phyloP scores from a whole-genome alignment of 495 filamentous ascomycete genomes.

The Neurospora sp. region DNA sequence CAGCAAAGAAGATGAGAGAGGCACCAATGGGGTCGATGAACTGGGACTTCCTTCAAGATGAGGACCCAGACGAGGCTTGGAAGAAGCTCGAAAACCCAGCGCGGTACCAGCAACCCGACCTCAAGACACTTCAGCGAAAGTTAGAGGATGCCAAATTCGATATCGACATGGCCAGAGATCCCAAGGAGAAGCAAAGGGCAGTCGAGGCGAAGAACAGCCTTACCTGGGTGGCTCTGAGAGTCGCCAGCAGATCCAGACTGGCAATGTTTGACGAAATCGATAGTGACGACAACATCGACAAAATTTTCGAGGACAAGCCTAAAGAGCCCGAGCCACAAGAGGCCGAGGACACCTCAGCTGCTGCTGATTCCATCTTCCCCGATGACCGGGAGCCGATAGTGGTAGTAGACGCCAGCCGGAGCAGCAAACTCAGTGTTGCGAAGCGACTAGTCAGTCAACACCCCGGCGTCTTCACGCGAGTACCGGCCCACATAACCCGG shows the following conservation, averaged over 20 bases:
- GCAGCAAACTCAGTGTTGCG: slow-evolving; percentile 28
- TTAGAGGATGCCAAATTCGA: slow-evolving; percentile 69
- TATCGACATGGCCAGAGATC: slow-evolving; percentile 64
- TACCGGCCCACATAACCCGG: slow-evolving; percentile 32
- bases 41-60: slow-evolving; percentile 66
- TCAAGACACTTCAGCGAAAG: slow-evolving; percentile 40
- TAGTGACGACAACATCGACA: slow-evolving; percentile 56
- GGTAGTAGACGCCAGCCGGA: slow-evolving; percentile 32
- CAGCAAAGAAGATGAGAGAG: slow-evolving; percentile 53
- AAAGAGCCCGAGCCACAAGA: slow-evolving; percentile 12
- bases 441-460: slow-evolving; percentile 33
- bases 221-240: slow-evolving; percentile 75
- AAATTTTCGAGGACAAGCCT: slow-evolving; percentile 37
- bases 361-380: slow-evolving; percentile 21
- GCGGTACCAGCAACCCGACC: slow-evolving; percentile 34
- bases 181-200: slow-evolving; percentile 57
- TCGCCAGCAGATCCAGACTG: slow-evolving; percentile 63
- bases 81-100: slow-evolving; percentile 38
- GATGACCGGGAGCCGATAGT: slow-evolving; percentile 35
- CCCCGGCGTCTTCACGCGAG: slow-evolving; percentile 28
- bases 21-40: slow-evolving; percentile 62
- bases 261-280: slow-evolving; percentile 77
- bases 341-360: slow-evolving; percentile 15
- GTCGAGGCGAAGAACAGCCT: slow-evolving; percentile 68
- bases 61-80: slow-evolving; percentile 31